Percentiles rank a stretch among this genome's conserved stretches.
Evolutionary conservation across 140 eudicot species (phyloP).

Genomic region (Ambrosia hybrid): DNA sequence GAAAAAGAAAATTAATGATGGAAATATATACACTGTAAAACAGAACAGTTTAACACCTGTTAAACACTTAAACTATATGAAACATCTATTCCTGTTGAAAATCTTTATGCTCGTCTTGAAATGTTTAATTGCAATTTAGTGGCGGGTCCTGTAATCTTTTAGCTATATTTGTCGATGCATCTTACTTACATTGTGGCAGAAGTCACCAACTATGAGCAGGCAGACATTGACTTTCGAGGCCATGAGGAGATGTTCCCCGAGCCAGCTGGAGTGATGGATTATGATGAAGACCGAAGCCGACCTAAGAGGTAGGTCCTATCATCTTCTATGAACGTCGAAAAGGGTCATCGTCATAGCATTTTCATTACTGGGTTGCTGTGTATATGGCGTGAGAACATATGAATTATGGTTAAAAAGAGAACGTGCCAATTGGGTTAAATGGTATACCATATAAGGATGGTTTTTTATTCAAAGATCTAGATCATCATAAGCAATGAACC

Average conservation of each 20-base stretch:
- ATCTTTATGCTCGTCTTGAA: background rate
- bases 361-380: background rate
- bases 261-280: constrained; percentile 96
- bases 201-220: constrained; percentile 95
- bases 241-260: constrained; percentile 84
- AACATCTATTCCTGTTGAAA: background rate
- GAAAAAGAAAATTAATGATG: no score
- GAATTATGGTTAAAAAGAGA: no score
- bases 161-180: constrained; percentile 79
- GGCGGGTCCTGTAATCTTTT: constrained; percentile 7
- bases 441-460: no score
- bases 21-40: background rate
- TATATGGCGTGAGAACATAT: background rate
- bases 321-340: background rate
- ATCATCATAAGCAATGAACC: no score
- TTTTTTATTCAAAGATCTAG: no score
- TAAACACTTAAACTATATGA: background rate
- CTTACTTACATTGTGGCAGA: constrained; percentile 99
- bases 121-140: constrained; percentile 14
- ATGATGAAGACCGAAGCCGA: constrained; percentile 81
- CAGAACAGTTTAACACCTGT: background rate
- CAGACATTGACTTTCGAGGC: constrained; percentile 80
- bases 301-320: constrained; percentile 67
- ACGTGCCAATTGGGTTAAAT: no score
- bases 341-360: background rate